Evolutionary conservation across 768 basidiomycete genomes (phyloP).

Genomic region (Rhodosporidiobolus sp.): DNA sequence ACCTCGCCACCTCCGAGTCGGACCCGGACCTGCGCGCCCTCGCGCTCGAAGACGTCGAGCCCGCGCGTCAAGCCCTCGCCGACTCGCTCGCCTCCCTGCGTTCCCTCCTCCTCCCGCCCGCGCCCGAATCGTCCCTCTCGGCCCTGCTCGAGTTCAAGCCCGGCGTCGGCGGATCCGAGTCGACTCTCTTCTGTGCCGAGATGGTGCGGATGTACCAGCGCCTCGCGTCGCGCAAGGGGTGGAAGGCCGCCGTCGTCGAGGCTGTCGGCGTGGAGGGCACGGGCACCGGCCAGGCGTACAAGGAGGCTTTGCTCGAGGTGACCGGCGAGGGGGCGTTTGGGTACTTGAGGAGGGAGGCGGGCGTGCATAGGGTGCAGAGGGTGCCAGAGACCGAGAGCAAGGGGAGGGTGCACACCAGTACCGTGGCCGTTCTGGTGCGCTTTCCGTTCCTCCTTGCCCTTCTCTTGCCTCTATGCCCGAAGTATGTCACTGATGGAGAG

Average conservation of each 20-base stretch:
- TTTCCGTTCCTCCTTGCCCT: slow-evolving; percentile 30
- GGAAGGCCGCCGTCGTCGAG: slow-evolving; percentile 56
- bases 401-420: slow-evolving; percentile 88
- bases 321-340: slow-evolving; percentile 77
- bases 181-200: slow-evolving; percentile 74
- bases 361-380: slow-evolving; percentile 91
- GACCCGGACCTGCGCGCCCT: slow-evolving; percentile 73
- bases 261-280: slow-evolving; percentile 17
- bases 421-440: slow-evolving; percentile 75
- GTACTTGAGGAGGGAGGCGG: slow-evolving; percentile 79
- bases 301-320: slow-evolving; percentile 75
- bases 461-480: no score
- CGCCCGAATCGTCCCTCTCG: slow-evolving; percentile 48
- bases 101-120: slow-evolving; percentile 26
- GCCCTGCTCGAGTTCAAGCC: slow-evolving; percentile 87
- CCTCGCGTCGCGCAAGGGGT: slow-evolving; percentile 58
- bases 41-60: slow-evolving; percentile 51
- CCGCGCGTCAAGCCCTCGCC: slow-evolving; percentile 9
- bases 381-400: slow-evolving; percentile 85
- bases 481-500: not conserved
- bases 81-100: slow-evolving; percentile 6
- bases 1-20: slow-evolving; percentile 54
- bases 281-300: slow-evolving; percentile 51
- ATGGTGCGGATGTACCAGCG: slow-evolving; percentile 78
- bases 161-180: slow-evolving; percentile 87